Evolutionary conservation across 139 green algal species (phyloP).

Genomic region (Chlorella sp.): DNA sequence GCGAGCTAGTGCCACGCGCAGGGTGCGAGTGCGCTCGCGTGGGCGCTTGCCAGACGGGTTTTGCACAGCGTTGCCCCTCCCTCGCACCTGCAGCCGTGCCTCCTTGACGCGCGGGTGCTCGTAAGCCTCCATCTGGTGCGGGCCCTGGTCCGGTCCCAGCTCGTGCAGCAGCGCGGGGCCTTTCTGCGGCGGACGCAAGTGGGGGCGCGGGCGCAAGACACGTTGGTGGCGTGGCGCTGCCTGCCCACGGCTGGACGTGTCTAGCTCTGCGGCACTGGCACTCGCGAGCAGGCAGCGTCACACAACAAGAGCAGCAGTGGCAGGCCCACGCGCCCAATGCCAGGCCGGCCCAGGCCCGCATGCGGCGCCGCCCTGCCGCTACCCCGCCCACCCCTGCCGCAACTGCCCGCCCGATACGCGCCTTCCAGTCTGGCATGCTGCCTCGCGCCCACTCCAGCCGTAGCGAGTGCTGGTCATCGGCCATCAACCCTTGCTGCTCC

Average conservation of each 20-base stretch:
- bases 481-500: constrained; percentile 29
- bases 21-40: no score
- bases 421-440: constrained; percentile 45
- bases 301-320: no score
- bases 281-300: no score
- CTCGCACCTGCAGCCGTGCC: constrained; percentile 20
- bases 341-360: no score
- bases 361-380: no score
- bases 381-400: no score
- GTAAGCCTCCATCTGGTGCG: constrained; percentile 30
- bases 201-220: background rate
- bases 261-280: no score
- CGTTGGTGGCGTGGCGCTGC: background rate
- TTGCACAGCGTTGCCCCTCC: no score
- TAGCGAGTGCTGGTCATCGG: constrained; percentile 32
- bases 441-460: constrained; percentile 44
- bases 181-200: constrained; percentile 2
- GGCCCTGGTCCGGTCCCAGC: background rate
- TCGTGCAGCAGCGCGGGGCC: constrained; percentile 16
- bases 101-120: constrained; percentile 39
- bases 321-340: no score
- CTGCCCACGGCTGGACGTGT: no score
- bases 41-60: background rate
- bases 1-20: no score
- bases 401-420: background rate